Conservation (phyloP, 2,329 filamentous ascomycete genomes). For the Albifimbria verrucaria region DNA sequence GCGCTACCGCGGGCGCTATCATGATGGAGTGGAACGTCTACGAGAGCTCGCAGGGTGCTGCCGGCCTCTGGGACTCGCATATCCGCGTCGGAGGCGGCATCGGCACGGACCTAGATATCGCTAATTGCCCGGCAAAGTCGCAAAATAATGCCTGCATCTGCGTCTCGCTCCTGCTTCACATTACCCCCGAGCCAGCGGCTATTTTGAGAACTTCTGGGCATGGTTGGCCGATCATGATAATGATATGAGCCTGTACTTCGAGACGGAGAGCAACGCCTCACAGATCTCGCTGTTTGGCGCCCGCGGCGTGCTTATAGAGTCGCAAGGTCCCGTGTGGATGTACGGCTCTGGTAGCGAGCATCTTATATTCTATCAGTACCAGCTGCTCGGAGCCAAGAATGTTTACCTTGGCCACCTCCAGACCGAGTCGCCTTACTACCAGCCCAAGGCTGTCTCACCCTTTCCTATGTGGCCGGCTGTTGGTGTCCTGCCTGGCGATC, state of each 20-base stretch:
- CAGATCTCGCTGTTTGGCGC: constrained; percentile 30
- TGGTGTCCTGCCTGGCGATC: constrained; percentile 27
- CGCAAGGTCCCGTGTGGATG: constrained; percentile 26
- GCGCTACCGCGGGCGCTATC: constrained; percentile 65
- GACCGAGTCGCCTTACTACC: constrained; percentile 39
- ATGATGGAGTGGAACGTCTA: constrained; percentile 40
- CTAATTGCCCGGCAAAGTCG: constrained; percentile 50
- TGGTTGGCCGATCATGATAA: constrained; percentile 63
- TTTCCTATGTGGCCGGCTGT: constrained; percentile 24
- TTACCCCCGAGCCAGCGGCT: constrained; percentile 43
- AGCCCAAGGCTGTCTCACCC: constrained; percentile 39
- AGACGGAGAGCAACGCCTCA: constrained; percentile 47
- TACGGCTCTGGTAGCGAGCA: constrained; percentile 46
- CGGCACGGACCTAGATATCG: constrained; percentile 63
- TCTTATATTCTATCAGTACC: constrained; percentile 46
- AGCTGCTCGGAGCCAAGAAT: constrained; percentile 42
- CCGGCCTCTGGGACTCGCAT: constrained; percentile 38
- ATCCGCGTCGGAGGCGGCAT: constrained; percentile 69
- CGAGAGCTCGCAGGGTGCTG: constrained; percentile 64
- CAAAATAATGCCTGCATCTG: constrained; percentile 56
- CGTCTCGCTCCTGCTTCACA: constrained; percentile 50
- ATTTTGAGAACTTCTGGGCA: constrained; percentile 51
- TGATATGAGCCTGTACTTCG: not conserved
- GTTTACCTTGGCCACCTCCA: constrained; percentile 44
- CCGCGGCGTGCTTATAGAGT: constrained; percentile 30